A percentile compares a stretch with the other conserved stretches of the same genome.
Conservation (phyloP, 1,284 basidiomycete species). For the Moesziomyces aphidis region DNA sequence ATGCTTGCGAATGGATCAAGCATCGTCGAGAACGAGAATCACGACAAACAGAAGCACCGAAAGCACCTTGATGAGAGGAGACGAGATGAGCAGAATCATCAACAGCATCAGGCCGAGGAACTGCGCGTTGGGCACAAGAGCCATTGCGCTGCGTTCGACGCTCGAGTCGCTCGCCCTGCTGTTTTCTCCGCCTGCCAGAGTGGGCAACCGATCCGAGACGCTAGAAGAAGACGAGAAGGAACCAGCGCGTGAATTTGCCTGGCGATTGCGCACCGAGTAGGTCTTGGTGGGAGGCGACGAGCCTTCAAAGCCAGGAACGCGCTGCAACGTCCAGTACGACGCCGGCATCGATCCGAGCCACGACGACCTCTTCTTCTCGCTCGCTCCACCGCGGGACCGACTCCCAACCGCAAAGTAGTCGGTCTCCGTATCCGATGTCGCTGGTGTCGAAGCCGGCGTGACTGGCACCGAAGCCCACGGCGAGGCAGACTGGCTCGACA, state of each 20-base stretch:
- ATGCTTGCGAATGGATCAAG: background rate
- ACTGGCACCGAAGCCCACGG: slow-evolving; percentile 16
- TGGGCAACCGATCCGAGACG: background rate
- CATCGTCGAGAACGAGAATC: slow-evolving; percentile 19
- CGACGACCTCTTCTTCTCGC: slow-evolving; percentile 23
- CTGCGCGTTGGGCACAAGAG: slow-evolving; percentile 31
- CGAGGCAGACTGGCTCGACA: slow-evolving; percentile 12
- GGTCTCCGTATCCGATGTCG: slow-evolving; percentile 12
- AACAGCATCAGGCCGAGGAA: slow-evolving; percentile 38
- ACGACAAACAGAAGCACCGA: slow-evolving; percentile 35
- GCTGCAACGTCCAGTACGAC: slow-evolving; percentile 13
- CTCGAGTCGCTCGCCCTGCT: background rate
- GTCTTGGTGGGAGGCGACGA: slow-evolving; percentile 7
- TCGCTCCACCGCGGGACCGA: background rate
- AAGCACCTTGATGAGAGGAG: slow-evolving; percentile 43
- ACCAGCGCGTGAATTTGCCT: background rate
- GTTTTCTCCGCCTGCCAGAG: background rate
- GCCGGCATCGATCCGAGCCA: slow-evolving; percentile 28
- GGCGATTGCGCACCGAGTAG: slow-evolving; percentile 1
- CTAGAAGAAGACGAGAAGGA: slow-evolving; percentile 15
- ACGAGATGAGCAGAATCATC: slow-evolving; percentile 43
- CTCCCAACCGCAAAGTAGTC: slow-evolving; percentile 1
- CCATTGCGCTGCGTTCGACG: background rate
- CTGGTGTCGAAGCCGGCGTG: slow-evolving; percentile 21
- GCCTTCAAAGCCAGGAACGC: background rate